Percentiles rank a stretch among this genome's conserved stretches.
These are phyloP conservation scores for Ogataea nonfermentans DNA, from an alignment of 805 yeast species.

Conservation along the genomic window DNA sequence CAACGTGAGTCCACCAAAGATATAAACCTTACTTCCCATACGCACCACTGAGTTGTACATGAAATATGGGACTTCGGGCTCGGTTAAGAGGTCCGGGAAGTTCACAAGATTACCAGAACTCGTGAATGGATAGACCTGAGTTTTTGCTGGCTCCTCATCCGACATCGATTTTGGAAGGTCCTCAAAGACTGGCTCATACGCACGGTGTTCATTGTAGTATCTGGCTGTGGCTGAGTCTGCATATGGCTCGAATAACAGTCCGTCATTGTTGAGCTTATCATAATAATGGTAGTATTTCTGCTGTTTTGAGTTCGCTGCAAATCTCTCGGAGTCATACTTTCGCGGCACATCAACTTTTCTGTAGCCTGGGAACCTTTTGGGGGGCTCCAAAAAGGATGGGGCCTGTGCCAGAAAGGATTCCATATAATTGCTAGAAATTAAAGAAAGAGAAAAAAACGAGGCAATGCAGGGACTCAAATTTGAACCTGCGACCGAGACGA, in stretches of 20 bases:
- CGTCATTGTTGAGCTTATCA: constrained; percentile 25
- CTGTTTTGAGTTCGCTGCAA: neutral
- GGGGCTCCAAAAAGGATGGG: constrained; percentile 24
- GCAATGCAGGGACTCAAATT: constrained; percentile 1
- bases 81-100: constrained; percentile 38
- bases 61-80: constrained; percentile 40
- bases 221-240: constrained; percentile 20
- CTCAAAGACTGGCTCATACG: constrained; percentile 15
- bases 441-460: too few species aligned
- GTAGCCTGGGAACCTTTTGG: constrained; percentile 19
- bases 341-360: constrained; percentile 2
- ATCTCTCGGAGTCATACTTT: constrained; percentile 4
- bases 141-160: too few species aligned
- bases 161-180: too few species aligned
- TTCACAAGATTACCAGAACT: constrained; percentile 25
- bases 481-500: constrained; percentile 9
- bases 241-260: constrained; percentile 22
- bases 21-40: constrained; percentile 37
- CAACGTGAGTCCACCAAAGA: constrained; percentile 45
- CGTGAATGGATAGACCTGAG: constrained; percentile 3
- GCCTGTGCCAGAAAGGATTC: constrained; percentile 25
- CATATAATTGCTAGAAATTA: constrained; percentile 15
- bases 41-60: constrained; percentile 44
- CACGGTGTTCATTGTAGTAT: constrained; percentile 24
- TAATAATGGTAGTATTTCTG: constrained; percentile 26